A percentile compares a stretch with the other conserved stretches of the same genome.
Conservation (phyloP, 1,284 basidiomycete genomes). For the Heterobasidion occidentale region DNA sequence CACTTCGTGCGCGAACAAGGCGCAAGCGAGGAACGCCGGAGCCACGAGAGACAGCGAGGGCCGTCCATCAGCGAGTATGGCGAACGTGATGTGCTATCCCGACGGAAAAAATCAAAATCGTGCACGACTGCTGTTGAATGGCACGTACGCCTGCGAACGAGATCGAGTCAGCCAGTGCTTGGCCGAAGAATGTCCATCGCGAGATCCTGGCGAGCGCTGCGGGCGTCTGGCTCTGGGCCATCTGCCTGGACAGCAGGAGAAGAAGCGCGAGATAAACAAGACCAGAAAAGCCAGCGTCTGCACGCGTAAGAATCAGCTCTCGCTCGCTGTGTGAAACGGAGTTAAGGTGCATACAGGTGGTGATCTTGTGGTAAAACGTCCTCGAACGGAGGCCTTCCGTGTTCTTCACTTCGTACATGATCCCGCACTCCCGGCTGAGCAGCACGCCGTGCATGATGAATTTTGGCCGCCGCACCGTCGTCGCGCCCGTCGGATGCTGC, state of each 20-base stretch:
- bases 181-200: conserved; percentile 72
- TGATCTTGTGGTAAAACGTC: conserved; percentile 74
- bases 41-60: conserved; percentile 74
- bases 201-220: conserved; percentile 73
- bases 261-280: conserved; percentile 64
- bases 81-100: conserved; percentile 67
- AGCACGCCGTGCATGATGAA: conserved; percentile 55
- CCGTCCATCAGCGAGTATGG: conserved; percentile 72
- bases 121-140: too few species aligned
- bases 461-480: conserved; percentile 46
- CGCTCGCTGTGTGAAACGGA: neutral
- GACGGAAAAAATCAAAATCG: neutral
- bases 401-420: conserved; percentile 58
- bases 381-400: conserved; percentile 61
- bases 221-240: conserved; percentile 69
- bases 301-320: neutral
- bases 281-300: conserved; percentile 69
- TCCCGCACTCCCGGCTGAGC: conserved; percentile 72
- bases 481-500: conserved; percentile 62
- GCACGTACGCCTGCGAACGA: conserved; percentile 62
- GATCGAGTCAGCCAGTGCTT: conserved; percentile 72
- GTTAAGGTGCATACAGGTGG: conserved; percentile 51
- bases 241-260: conserved; percentile 64
- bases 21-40: conserved; percentile 72
- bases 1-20: conserved; percentile 66